Evolutionary conservation across 306 rosid species (phyloP), one percentile per base, ranked within the genome.

Genomic region (Trifolium dubium): DNA sequence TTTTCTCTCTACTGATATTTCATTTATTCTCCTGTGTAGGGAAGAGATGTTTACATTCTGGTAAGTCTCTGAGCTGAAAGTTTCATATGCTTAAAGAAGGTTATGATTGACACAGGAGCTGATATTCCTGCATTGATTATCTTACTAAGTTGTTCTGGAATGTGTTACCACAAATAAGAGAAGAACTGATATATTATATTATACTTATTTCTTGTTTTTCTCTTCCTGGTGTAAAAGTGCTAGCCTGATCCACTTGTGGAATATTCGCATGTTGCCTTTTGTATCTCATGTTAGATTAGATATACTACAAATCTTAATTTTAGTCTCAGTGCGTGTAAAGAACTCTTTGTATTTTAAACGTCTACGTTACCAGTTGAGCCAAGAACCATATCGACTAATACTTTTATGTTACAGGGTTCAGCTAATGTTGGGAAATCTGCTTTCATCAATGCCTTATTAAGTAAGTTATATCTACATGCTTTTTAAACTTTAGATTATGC

Each of bases 361-460:
- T 51, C 61, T 23, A 12, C 58, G 23, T 47, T 59, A 50, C 11
- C 29, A 53, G 35, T 65, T 73, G 32, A 64, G 23, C 19, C 32
- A 9, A 61, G 41, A 61, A 18, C 40, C 3, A 4, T 53, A 65
- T 35, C 71, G 59, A 79, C 66, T 65, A 39, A 63, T 67, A 12
- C 35, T 73, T 76, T 23, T 34, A 64, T 62, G 64, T 30, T 79
- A 17, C 74, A 94, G 95, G 98, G 98, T 28, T 87, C 96, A 53
- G 98, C 98, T 69, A 94, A 94, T 87, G 98, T 94, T 81, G 97
- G 98, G 66, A 93, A 91, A 83, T 93, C 98, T 56, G 98, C 98
- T 75, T 94, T 94, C 74, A 89, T 94, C 77, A 88, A 86, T 62
- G 97, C 97, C 76, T 77, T 94, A 79, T 85, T 94, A 71, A 87